Evolutionary conservation across 2,329 filamentous ascomycete genomes (phyloP).

Genomic region (Phoma sp.): DNA sequence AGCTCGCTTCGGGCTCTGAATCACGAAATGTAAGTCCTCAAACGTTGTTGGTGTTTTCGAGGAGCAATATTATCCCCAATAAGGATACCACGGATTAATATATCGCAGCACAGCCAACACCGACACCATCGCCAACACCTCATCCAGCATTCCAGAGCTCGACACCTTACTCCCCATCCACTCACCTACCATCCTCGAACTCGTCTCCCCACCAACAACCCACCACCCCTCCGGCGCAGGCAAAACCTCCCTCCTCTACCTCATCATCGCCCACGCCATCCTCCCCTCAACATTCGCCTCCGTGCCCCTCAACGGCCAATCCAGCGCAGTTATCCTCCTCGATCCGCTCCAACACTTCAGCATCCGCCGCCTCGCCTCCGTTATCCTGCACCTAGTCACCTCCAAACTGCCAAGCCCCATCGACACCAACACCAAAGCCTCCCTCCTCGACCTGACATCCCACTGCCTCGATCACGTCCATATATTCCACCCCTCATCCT

Average conservation of each 20-base stretch:
- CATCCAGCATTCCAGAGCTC: slow-evolving; percentile 54
- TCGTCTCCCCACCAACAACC: slow-evolving; percentile 54
- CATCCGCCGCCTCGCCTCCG: slow-evolving; percentile 53
- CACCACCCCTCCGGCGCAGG: slow-evolving; percentile 54
- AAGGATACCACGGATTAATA: neutral
- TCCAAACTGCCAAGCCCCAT: neutral
- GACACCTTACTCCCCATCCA: slow-evolving; percentile 46
- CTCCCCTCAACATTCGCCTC: slow-evolving; percentile 49
- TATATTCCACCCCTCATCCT: slow-evolving; percentile 62
- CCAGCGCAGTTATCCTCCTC: slow-evolving; percentile 56
- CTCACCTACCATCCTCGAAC: slow-evolving; percentile 53
- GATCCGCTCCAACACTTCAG: slow-evolving; percentile 64
- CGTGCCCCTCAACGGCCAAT: slow-evolving; percentile 50
- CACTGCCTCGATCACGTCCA: slow-evolving; percentile 61
- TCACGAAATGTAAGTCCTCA: neutral
- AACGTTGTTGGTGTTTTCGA: neutral
- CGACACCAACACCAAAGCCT: neutral
- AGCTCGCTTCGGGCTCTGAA: slow-evolving; percentile 39
- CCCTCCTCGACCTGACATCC: slow-evolving; percentile 36
- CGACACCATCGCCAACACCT: neutral
- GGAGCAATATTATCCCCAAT: neutral
- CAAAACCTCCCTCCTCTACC: slow-evolving; percentile 66
- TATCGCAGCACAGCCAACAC: neutral
- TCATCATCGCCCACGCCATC: slow-evolving; percentile 58
- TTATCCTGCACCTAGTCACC: slow-evolving; percentile 36